These are phyloP conservation scores for Microascus cirrosus DNA, from an alignment of 2,329 filamentous ascomycete species.

Conservation along the genomic window DNA sequence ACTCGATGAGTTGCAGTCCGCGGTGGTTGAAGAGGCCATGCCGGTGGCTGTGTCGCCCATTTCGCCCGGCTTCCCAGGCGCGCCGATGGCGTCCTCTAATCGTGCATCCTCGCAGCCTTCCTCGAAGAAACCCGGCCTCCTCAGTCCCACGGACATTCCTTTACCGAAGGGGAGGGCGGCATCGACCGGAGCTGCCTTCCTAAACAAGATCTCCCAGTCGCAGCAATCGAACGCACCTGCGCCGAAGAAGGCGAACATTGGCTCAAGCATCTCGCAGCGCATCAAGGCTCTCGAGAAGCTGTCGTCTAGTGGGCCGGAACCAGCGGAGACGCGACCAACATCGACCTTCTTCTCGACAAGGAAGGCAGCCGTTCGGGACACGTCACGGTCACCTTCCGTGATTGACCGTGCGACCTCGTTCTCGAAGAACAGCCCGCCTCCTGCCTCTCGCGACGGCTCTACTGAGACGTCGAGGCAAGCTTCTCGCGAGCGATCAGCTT, in stretches of 20 bases:
- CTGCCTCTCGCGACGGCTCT: slow-evolving; percentile 32
- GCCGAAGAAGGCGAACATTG: slow-evolving; percentile 70
- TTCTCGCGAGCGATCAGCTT: slow-evolving; percentile 36
- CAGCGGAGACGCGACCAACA: slow-evolving; percentile 26
- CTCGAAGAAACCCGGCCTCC: slow-evolving; percentile 26
- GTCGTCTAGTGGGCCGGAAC: slow-evolving; percentile 18
- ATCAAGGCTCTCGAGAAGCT: slow-evolving; percentile 86
- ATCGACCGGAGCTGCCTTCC: slow-evolving; percentile 44
- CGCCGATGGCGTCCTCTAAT: slow-evolving; percentile 16
- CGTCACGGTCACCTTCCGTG: slow-evolving; percentile 32
- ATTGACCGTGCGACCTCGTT: slow-evolving; percentile 30
- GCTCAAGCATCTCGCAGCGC: slow-evolving; percentile 82
- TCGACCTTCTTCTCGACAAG: slow-evolving; percentile 50
- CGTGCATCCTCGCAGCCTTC: slow-evolving; percentile 36
- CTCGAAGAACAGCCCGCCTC: slow-evolving; percentile 19
- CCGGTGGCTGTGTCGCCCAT: slow-evolving; percentile 74
- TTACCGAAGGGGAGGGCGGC: slow-evolving; percentile 36
- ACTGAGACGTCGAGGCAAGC: slow-evolving; percentile 25
- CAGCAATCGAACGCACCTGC: slow-evolving; percentile 34
- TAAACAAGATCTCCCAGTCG: slow-evolving; percentile 43
- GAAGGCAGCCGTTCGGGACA: slow-evolving; percentile 27
- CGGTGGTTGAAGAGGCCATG: slow-evolving; percentile 73
- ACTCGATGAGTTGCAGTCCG: slow-evolving; percentile 76
- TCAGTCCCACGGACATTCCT: slow-evolving; percentile 31
- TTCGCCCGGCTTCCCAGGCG: slow-evolving; percentile 44